Evolutionary conservation across 768 basidiomycete genomes (phyloP).

Genomic region (Tulasnella calospora): DNA sequence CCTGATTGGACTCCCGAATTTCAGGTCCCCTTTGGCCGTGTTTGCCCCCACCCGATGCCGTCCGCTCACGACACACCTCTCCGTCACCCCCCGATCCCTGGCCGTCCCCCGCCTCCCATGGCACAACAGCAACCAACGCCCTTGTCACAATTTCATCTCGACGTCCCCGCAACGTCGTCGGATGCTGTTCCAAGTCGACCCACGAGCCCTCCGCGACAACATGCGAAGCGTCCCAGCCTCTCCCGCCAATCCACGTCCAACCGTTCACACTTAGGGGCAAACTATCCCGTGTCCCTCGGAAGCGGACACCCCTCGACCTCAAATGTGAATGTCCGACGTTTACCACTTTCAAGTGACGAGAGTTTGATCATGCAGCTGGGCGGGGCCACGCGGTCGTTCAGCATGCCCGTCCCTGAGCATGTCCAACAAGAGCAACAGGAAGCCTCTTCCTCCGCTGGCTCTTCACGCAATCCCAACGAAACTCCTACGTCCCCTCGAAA

Average conservation of each 20-base stretch:
- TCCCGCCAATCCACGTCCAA: neutral
- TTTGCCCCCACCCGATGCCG: conserved; percentile 3
- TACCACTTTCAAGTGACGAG: conserved; percentile 4
- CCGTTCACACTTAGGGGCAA: conserved; percentile 5
- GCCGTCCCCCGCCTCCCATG: neutral
- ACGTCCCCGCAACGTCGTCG: neutral
- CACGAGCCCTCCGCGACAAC: neutral
- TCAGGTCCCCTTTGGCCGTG: neutral
- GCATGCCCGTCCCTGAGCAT: conserved; percentile 15
- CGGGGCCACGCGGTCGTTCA: conserved; percentile 13
- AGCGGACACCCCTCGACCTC: neutral
- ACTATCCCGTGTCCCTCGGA: neutral
- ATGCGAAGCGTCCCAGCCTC: neutral
- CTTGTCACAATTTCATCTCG: conserved; percentile 10
- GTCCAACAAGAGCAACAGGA: conserved; percentile 4
- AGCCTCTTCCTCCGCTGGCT: neutral
- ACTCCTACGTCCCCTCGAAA: neutral
- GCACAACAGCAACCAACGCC: neutral
- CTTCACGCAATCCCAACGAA: neutral
- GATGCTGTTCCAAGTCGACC: neutral
- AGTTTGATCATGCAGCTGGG: neutral
- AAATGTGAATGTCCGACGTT: neutral
- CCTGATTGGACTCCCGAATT: conserved; percentile 3
- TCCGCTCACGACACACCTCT: neutral
- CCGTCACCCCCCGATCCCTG: neutral